A percentile compares a stretch with the other conserved stretches of the same genome.
These are phyloP conservation scores for Claviceps pazoutovae DNA, from an alignment of 2,329 filamentous ascomycete species.

Conservation along the genomic window DNA sequence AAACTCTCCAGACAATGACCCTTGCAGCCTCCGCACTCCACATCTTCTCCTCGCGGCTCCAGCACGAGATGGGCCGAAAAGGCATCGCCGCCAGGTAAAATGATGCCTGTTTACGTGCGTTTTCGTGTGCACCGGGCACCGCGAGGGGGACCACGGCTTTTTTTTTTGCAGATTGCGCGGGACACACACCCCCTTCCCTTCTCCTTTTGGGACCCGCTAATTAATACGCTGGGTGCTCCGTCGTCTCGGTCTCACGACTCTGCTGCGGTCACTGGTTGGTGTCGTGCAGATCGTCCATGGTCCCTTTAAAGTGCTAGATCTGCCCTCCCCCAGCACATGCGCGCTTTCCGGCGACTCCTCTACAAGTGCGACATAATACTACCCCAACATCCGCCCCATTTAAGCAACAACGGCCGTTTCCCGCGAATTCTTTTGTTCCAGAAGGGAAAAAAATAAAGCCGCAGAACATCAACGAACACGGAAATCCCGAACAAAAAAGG, in stretches of 20 bases:
- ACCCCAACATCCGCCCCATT: background rate
- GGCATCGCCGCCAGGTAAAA: slow-evolving; percentile 2
- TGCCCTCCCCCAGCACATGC: background rate
- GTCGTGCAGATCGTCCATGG: background rate
- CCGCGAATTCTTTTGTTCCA: background rate
- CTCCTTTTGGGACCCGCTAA: no score
- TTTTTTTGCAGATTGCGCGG: background rate
- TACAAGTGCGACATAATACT: background rate
- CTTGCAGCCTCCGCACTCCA: slow-evolving; percentile 7
- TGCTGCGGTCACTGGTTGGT: background rate
- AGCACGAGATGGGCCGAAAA: slow-evolving; percentile 7
- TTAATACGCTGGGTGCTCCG: background rate
- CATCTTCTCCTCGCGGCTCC: slow-evolving; percentile 1
- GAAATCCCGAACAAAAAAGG: background rate
- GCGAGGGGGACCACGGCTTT: background rate
- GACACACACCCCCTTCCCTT: background rate
- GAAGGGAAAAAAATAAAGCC: background rate
- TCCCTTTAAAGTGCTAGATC: slow-evolving; percentile 1
- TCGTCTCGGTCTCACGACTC: background rate
- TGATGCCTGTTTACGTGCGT: background rate
- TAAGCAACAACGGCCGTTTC: background rate
- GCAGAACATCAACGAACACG: background rate
- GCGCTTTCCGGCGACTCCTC: background rate
- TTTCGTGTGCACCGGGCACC: background rate
- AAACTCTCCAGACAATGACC: background rate